These are phyloP conservation scores for Collybiopsis confluens DNA, from an alignment of 768 basidiomycete genomes.

Conservation along the genomic window DNA sequence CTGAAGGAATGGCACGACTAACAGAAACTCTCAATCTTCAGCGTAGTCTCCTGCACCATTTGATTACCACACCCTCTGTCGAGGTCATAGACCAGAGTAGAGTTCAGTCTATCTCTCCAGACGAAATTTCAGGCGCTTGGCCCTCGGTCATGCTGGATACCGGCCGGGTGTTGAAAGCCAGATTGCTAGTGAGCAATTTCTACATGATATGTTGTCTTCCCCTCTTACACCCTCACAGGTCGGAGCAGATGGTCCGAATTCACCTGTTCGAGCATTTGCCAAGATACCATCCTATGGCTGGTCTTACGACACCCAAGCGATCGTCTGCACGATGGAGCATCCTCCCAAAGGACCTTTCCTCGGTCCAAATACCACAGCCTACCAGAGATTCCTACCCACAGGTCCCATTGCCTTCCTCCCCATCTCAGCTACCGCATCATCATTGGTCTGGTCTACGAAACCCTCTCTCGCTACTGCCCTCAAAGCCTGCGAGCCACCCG, in stretches of 20 bases:
- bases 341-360: slow-evolving; percentile 58
- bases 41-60: slow-evolving; percentile 67
- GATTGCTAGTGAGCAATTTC: slow-evolving; percentile 60
- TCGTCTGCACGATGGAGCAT: slow-evolving; percentile 87
- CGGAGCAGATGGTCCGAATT: slow-evolving; percentile 94
- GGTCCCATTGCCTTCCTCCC: slow-evolving; percentile 96
- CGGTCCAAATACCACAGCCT: slow-evolving; percentile 73
- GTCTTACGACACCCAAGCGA: slow-evolving; percentile 83
- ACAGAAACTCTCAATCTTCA: slow-evolving; percentile 95
- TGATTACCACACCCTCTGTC: slow-evolving; percentile 49
- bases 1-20: slow-evolving; percentile 67
- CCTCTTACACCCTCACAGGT: slow-evolving; percentile 52
- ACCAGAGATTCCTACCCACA: slow-evolving; percentile 91
- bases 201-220: background rate
- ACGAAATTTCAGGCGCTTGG: slow-evolving; percentile 62
- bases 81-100: slow-evolving; percentile 68
- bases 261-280: slow-evolving; percentile 85
- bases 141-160: slow-evolving; percentile 74
- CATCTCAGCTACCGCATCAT: slow-evolving; percentile 70
- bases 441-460: slow-evolving; percentile 92
- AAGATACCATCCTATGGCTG: slow-evolving; percentile 87
- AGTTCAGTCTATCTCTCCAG: slow-evolving; percentile 67
- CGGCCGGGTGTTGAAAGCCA: slow-evolving; percentile 58
- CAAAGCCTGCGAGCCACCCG: slow-evolving; percentile 55
- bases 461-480: slow-evolving; percentile 73